Evolutionary conservation across 2,329 filamentous ascomycete species (phyloP), one percentile per base, ranked within the genome.

Genomic region (Colletotrichum salicis): DNA sequence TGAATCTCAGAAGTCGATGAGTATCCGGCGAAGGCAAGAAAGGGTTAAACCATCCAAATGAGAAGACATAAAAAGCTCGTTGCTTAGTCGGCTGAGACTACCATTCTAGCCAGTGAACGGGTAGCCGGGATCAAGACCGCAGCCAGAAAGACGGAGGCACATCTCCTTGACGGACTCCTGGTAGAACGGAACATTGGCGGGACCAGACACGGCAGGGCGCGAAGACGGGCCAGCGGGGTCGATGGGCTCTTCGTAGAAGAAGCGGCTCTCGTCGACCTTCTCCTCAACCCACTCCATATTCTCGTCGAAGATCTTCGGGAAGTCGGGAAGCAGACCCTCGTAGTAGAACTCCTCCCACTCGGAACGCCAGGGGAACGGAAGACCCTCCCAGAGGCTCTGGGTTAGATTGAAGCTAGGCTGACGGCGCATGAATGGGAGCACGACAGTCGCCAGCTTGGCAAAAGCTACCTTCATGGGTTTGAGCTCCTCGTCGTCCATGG

Each of bases 361-460:
- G 31, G 70, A 71, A 12, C 67, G 67, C 73, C 71, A 74, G 19
- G 73, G 71, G n/a, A 74, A 70, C 15, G 58, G 48, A 27, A 70
- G 63, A 8, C 41, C 7, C 22, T 63, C 56, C 73, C 73, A 74
- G 13, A 63, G 48, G 5, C 24, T 45, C 15, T 51, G 31, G 22
- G 71, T 35, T 2, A 52, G 45, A 11, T 59, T 37, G 55, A 73
- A 64, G 22, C 27, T 31, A 10, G 24, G 24, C 45, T 73, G 71
- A 2, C 71, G 71, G 11, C 62, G 64, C 31, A 71, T 31, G 24
- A 70, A 74, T 11, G 73, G 71, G 7, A 74, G 27, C 8, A 68
- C 35, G 11, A 62, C 48, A 12, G 67, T 37, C n/a, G 60, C 55
- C 15, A 74, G 33, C 45, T 61, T 66, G 4, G 67, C 55, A 19